A percentile compares a stretch with the other conserved stretches of the same genome.
These are phyloP conservation scores for Aegilops tauschii DNA, from an alignment of 176 grass and related monocot genomes.

Conservation along the genomic window DNA sequence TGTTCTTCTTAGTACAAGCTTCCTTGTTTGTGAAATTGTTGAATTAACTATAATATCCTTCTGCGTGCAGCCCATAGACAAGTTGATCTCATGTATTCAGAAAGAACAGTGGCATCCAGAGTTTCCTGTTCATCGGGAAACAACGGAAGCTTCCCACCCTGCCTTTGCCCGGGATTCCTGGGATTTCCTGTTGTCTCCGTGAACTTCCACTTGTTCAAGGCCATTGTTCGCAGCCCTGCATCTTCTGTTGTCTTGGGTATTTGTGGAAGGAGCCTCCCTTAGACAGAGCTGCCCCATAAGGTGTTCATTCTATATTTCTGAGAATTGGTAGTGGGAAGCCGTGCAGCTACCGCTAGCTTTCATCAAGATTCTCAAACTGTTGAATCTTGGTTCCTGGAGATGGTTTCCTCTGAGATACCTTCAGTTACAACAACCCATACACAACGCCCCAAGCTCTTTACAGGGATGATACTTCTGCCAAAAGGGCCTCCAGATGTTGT, in stretches of 20 bases:
- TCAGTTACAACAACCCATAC: conserved; percentile 39
- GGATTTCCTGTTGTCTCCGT: conserved; percentile 59
- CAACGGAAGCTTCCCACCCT: conserved; percentile 57
- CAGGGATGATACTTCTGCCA: conserved; percentile 77
- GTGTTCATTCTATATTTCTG: conserved; percentile 37
- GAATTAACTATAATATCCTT: conserved; percentile 25
- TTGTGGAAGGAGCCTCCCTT: conserved; percentile 52
- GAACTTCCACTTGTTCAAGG: conserved; percentile 97
- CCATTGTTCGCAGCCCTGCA: conserved; percentile 89
- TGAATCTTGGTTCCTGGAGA: conserved; percentile 42
- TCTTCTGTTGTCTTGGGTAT: conserved; percentile 69
- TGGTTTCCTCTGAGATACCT: conserved; percentile 77
- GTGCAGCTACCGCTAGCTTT: conserved; percentile 5
- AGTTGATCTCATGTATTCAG: conserved; percentile 98
- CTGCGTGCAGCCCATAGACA: conserved; percentile 61
- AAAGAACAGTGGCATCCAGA: conserved; percentile 66
- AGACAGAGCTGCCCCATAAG: conserved; percentile 32
- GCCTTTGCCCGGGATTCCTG: conserved; percentile 72
- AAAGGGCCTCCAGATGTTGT: conserved; percentile 73
- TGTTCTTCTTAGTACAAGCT: neutral
- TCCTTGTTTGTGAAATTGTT: neutral
- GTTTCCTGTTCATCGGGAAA: conserved; percentile 99
- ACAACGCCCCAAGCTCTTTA: conserved; percentile 50
- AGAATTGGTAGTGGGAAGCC: conserved; percentile 2
- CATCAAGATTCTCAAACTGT: conserved; percentile 7